Evolutionary conservation across 345 rosid species (phyloP), one percentile per base, ranked within the genome.

Genomic region (Salix arbutifolia): DNA sequence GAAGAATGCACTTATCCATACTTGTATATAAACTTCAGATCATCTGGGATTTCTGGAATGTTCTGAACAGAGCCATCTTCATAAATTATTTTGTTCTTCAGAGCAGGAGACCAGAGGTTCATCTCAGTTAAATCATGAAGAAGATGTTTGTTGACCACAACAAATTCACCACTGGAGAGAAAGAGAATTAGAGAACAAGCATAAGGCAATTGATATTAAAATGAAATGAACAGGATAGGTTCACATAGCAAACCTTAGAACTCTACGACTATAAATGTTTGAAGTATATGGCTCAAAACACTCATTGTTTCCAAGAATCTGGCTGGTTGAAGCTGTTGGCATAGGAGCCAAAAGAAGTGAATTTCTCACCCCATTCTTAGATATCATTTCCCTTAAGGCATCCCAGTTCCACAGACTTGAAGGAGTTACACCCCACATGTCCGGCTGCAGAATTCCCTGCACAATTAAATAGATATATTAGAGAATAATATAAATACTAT

Each of bases 301-400:
- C 79, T 94, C 98, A 74, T 92, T 94, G 74, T 94, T 94, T 77
- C 98, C 98, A 73, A 94, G 98, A 85, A 94, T 94, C 84, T 94
- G 98, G 80, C 98, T 94, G 62, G 98, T 94, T 42, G 98, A 94
- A 76, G 97, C 98, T 78, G 98, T 94, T 1, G 98, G 98, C 98
- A 94, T 94, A 53, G 98, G 98, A 40, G 98, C 94, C 40, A 92
- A 82, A 28, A 94, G 90, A 74, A 94, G 98, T 9, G 97, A 94
- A 70, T 94, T 94, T 83, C 97, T 92, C 65, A 94, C 89, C 70
- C 98, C 98, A 79, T 92, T 86, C 80, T 79, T 85, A 10, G 88
- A 80, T 77, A 94, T 86, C 87, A 83, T 89, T 25, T 77, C 88
- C 70, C 95, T 87, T 4, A 92, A 89, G 62, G 73, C 85, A 65